Percentiles rank a stretch among this genome's conserved stretches.
Evolutionary conservation across 2,329 filamentous ascomycete species (phyloP).

Genomic region (Thelonectria rubi): DNA sequence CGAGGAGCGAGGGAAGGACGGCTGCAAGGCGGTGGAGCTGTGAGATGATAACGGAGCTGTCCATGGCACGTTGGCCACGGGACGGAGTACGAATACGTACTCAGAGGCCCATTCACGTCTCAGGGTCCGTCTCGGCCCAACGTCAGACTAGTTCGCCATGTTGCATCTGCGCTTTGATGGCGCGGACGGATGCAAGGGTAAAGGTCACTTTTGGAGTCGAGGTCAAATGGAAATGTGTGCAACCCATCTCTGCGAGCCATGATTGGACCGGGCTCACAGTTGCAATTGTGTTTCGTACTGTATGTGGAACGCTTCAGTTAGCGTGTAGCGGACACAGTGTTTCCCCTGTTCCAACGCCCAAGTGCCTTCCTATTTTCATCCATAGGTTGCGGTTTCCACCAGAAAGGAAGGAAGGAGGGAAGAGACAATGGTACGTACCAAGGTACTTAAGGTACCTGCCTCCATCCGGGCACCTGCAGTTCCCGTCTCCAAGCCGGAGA

Average conservation of each 20-base stretch:
- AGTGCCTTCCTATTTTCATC: neutral
- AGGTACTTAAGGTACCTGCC: no score
- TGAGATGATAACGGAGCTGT: conserved; percentile 27
- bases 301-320: neutral
- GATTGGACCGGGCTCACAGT: conserved; percentile 10
- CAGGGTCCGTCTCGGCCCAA: conserved; percentile 1
- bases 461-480: no score
- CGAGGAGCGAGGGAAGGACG: conserved; percentile 18
- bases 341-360: conserved; percentile 2
- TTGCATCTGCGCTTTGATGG: conserved; percentile 5
- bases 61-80: conserved; percentile 7
- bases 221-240: conserved; percentile 15
- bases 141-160: conserved; percentile 18
- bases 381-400: neutral
- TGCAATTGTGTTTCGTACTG: neutral
- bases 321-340: conserved; percentile 16
- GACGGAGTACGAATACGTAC: conserved; percentile 17
- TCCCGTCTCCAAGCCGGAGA: neutral
- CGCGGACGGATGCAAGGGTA: neutral
- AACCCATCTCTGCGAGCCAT: conserved; percentile 11
- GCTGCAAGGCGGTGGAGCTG: conserved; percentile 21
- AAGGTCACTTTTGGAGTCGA: conserved; percentile 9
- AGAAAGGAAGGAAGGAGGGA: neutral
- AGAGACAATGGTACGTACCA: neutral
- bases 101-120: conserved; percentile 7